Evolutionary conservation across 192 early-diverging fungal species (phyloP), one percentile per base, ranked within the genome.

Genomic region (Backusella australiensis): DNA sequence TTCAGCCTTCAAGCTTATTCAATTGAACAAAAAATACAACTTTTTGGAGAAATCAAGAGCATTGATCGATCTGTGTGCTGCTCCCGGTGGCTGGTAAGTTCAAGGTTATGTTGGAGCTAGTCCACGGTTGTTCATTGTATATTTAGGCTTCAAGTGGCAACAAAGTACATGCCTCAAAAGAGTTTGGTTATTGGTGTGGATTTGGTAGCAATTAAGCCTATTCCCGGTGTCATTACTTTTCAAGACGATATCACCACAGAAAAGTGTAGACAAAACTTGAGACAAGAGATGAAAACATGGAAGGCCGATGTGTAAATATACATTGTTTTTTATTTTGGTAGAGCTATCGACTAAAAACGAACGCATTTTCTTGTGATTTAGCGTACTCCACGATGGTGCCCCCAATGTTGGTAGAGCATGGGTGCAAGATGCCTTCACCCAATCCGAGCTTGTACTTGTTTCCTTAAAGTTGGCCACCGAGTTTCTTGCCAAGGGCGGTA

Each of bases 1-100:
- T 87, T 97, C 98, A 67, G 98, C 98, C 75, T 99, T 96, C 91
- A 99, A 99, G 90, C 90, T 99, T 53, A 96, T 99, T 77, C 98
- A 99, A 85, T 90, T 99, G 65, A 99, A 99, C 89, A 97, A 97
- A 85, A 98, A 99, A 83, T 99, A 95, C 86, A 94, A 94, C 86
- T 98, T 99, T 81, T 81, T 99, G 32, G 94, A 95, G 72, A 91
- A 93, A 9, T 86, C 97, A 34, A 92, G 92, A 77, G 91, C 91
- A 56, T 86, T 97, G 38, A 94, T 99, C 74, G 98, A 99, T 92
- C 89, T 99, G 38, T 99, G 98, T 81, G 98, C 98, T 69, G 98
- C 98, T 11, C 98, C 98, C 19, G 97, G 98, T 85, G 96, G 97
- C 78, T 99, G 97, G 96, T 86, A 68, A 80, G 85, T 80, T 4